Percentiles rank a stretch among this genome's conserved stretches.
These are phyloP conservation scores for Fusarium nematophilum DNA, from an alignment of 2,329 filamentous ascomycete species.

Conservation along the genomic window DNA sequence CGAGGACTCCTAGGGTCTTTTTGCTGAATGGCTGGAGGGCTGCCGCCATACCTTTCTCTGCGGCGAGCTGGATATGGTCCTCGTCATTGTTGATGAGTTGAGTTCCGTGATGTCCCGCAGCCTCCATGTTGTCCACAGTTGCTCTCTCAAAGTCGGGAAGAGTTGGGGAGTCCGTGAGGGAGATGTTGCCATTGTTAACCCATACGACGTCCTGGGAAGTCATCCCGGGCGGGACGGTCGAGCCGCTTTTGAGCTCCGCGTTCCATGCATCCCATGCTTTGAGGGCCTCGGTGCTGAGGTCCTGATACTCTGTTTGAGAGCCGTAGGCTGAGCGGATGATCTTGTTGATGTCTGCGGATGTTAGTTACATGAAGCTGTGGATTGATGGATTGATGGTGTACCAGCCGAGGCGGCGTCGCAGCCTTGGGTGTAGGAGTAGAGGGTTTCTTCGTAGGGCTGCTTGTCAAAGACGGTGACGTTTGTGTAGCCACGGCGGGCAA, in stretches of 20 bases:
- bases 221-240: slow-evolving; percentile 49
- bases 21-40: slow-evolving; percentile 54
- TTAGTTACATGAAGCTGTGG: neutral
- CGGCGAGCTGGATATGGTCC: slow-evolving; percentile 43
- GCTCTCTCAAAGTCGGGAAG: slow-evolving; percentile 49
- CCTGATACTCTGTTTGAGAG: slow-evolving; percentile 57
- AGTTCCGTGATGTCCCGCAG: slow-evolving; percentile 46
- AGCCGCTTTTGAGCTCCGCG: slow-evolving; percentile 45
- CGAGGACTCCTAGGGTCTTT: slow-evolving; percentile 53
- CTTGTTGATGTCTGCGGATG: slow-evolving; percentile 49
- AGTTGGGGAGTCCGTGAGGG: slow-evolving; percentile 30
- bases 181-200: slow-evolving; percentile 51
- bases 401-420: slow-evolving; percentile 57
- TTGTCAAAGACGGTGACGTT: slow-evolving; percentile 62
- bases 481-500: slow-evolving; percentile 54
- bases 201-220: slow-evolving; percentile 49
- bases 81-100: slow-evolving; percentile 47
- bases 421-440: slow-evolving; percentile 55
- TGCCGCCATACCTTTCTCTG: slow-evolving; percentile 42
- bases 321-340: slow-evolving; percentile 53
- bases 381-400: slow-evolving; percentile 12
- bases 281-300: slow-evolving; percentile 55
- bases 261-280: slow-evolving; percentile 58
- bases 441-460: slow-evolving; percentile 53
- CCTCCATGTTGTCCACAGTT: slow-evolving; percentile 50